Evolutionary conservation across 2,329 filamentous ascomycete genomes (phyloP), one percentile per base, ranked within the genome.

Genomic region (Atkinsonella texensis): DNA sequence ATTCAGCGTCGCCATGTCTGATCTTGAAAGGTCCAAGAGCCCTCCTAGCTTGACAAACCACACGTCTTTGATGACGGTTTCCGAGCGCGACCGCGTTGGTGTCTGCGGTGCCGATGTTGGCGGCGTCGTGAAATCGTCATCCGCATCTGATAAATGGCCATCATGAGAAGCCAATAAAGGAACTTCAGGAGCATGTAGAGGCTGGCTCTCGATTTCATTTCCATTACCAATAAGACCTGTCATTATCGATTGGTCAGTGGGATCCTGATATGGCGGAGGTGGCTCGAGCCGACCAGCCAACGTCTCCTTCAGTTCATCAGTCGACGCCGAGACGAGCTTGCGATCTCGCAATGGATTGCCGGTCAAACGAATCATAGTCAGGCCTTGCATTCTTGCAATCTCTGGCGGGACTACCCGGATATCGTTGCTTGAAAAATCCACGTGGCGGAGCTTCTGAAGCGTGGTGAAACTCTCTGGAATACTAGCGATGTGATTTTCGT

Each of bases 321-420:
- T 89, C 20, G 78, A 77, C 70, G 94, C 87, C 0, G 80, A 85
- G 13, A 90, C 73, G 58, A 93, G 89, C 63, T 89, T 95, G 63
- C 86, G 89, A 63, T 96, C 89, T 13, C 87, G 78, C 13, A 98
- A 71, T 0, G 93, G 93, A 60, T 98, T 98, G n/a, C 89, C 89
- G 43, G 83, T 83, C 33, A 98, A 73, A 4, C 84, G 81, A 42
- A 97, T 77, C 63, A 83, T 83, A 18, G 81, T 76, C 10, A 98
- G 70, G 44, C 70, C 82, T 6, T 88, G 81, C 89, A 97, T 95
- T 28, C 80, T 72, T 5, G 84, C 85, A 53, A 97, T 80, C 56
- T 82, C 83, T 0, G 87, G 77, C 32, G 93, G 87, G 8, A 98
- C 66, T 12, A 79, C 73, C 2, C 80, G 81, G 46, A 98, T 81